Evolutionary conservation across 1,139 yeast species (phyloP), one percentile per base, ranked within the genome.

Genomic region (Williopsis jadinii): DNA sequence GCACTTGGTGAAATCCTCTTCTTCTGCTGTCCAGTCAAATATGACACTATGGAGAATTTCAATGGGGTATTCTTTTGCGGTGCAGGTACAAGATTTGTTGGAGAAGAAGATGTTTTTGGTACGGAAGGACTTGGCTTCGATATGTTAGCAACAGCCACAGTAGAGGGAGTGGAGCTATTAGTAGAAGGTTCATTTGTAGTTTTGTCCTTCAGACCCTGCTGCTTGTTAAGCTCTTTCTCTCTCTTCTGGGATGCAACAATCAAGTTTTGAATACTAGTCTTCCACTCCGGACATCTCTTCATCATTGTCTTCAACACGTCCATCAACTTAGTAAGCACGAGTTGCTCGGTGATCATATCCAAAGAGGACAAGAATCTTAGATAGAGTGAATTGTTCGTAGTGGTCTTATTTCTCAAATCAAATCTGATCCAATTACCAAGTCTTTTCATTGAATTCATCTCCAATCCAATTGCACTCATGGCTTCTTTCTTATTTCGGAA

Each of bases 381-480:
- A 11, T 37, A 40, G 3, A 28, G n/a, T 1, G 8, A 11, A 10
- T 36, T 15, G 13, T 27, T 27, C 3, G 12, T 26, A n/a, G 19
- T 30, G 14, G 12, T 28, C 38, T 40, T 43, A 31, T 28, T 26
- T 32, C 41, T 35, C 34, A 35, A 38, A 24, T 37, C 43, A 30
- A 13, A 36, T 8, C 48, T 32, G 10, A 42, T 27, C 45, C 44
- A 42, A 19, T 41, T 45, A 8, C 42, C 40, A 29, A 41, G 10
- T 28, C 44, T 38, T 24, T 24, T 13, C 42, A 39, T 37, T 15
- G 33, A 13, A 2, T 28, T 11, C n/a, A 28, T 29, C 5, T 35
- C 30, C n/a, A 31, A 6, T 11, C 37, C 32, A 9, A 42, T 13
- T 8, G n/a, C 31, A 5, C 29, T 26, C 10, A 39, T 8, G 9